Base-by-base conservation (phyloP, 305 asterid species). In the Rubia tinctorum region DNA sequence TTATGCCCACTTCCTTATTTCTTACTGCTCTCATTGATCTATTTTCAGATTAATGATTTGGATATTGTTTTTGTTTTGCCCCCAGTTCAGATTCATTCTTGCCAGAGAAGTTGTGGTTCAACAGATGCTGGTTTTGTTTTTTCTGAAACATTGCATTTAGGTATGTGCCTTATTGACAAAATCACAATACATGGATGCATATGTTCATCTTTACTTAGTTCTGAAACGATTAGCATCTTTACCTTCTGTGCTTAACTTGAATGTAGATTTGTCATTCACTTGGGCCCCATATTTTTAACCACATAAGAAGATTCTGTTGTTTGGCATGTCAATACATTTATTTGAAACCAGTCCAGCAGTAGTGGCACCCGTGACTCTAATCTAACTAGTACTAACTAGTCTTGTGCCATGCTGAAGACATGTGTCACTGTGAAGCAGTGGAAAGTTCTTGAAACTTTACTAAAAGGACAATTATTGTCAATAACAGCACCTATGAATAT, bases 111-210 rank as follows among this genome's bases (percentile, higher is more conserved):
- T 5, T 20, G 45, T 22, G 45, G 34, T 70, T n/a, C 56, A 22
- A 39, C 55, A 40, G 56, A 71, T 71, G 55, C 66, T 71, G 65
- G 53, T 20, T 55, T 27, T 1, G 15, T n/a, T n/a, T n/a, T 71
- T 39, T 56, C 22, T 6, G 37, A 15, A 14, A 71, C 23, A 58
- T 56, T 15, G 7, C 74, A 56, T 71, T 53, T 20, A 71, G 74
- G 74, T 56, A 55, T 40, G 64, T 37, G 8, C 55, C 34, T 56
- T 37, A 56, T 40, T 39, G 25, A 22, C 18, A 39, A 71, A 34
- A 37, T 43, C 15, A 22, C 23, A 18, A 7, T 27, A 6, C 17
- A 37, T 4, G 55, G 40, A 22, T 55, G 17, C 23, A 71, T 71
- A 47, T 12, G 40, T 53, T 53, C 30, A 11, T 20, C 17, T n/a